Base-by-base conservation (phyloP, 192 early-diverging fungal genomes). In the Coemansia sp. region DNA sequence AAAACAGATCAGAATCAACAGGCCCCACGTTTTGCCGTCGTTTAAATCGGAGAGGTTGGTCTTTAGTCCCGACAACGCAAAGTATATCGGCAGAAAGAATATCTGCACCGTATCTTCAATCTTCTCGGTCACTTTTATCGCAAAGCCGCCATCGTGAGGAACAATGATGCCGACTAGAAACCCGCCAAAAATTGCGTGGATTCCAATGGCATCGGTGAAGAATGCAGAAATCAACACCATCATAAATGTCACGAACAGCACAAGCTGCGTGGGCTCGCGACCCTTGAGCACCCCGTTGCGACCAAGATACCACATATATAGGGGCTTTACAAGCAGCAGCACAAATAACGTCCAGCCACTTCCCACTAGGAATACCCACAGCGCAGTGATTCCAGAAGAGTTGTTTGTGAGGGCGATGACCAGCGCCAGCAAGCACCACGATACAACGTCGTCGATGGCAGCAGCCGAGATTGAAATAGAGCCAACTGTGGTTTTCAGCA, bases 101-200 rank as follows among this genome's bases (percentile, higher is more conserved):
- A 96, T 88, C 50, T 83, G 84, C 23, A 95, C 83, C 2, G 96
- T 65, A 71, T 98, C 96, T 65, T 98, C 95, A 51, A 96, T 90
- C 76, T 94, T 94, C 65, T 96, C 93, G 7, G 91, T 93, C 10
- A 98, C 85, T 28, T 86, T 86, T 56, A 94, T 82, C 3, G 95
- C 88, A 64, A 98, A 91, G 14, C 93, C 91, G 60, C 86, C 83
- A 44, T 94, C 90, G 71, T 95, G 93, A 6, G 96, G 96, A 21
- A 90, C 82, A 34, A 94, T 90, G 26, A 95, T 83, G 16, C 96
- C 95, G 7, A 87, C 83, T 8, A 98, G 49, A 64, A 97, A 97
- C 3, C 86, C 92, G 32, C 96, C 96, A 87, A 98, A 98, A 67
- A 98, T 95, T 23, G 89, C 80, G 74, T 98, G 92, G 34, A 98